phyloP scores from a whole-genome alignment of 2,329 filamentous ascomycete genomes.

The Pezizomycotina sp. region DNA sequence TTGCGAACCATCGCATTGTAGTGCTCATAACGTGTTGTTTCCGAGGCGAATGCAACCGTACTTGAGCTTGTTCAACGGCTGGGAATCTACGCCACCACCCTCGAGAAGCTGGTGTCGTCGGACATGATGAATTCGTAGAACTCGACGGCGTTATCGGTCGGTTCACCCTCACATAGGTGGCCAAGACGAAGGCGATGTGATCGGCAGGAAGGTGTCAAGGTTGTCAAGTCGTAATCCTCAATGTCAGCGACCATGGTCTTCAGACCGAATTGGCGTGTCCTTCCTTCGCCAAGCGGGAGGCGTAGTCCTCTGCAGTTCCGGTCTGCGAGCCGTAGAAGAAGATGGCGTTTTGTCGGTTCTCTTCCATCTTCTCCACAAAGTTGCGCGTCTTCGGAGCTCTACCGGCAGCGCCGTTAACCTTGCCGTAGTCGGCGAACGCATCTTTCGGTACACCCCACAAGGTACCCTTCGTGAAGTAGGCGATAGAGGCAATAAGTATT shows the following conservation, averaged over 20 bases:
- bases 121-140: conserved; percentile 91
- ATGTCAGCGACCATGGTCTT: conserved; percentile 97
- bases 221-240: conserved; percentile 95
- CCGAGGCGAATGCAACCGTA: conserved; percentile 92
- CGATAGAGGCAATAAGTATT: conserved; percentile 70
- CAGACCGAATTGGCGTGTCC: conserved; percentile 89
- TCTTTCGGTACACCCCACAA: conserved; percentile 82
- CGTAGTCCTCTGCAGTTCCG: conserved; percentile 95
- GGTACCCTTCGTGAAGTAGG: conserved; percentile 95
- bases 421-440: conserved; percentile 61
- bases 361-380: conserved; percentile 89
- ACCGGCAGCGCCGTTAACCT: conserved; percentile 38
- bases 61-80: conserved; percentile 65
- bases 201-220: conserved; percentile 73
- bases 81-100: conserved; percentile 43
- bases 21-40: conserved; percentile 98
- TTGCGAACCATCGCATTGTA: conserved; percentile 98
- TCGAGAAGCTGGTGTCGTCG: conserved; percentile 72
- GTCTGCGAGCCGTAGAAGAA: conserved; percentile 98
- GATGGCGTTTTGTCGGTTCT: conserved; percentile 89
- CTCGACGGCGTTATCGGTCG: conserved; percentile 95
- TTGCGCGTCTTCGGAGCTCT: conserved; percentile 78
- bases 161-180: conserved; percentile 89
- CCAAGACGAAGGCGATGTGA: no score
- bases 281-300: conserved; percentile 88